Evolutionary conservation across 441 rosid genomes (phyloP).

Genomic region (Populus hybrid): DNA sequence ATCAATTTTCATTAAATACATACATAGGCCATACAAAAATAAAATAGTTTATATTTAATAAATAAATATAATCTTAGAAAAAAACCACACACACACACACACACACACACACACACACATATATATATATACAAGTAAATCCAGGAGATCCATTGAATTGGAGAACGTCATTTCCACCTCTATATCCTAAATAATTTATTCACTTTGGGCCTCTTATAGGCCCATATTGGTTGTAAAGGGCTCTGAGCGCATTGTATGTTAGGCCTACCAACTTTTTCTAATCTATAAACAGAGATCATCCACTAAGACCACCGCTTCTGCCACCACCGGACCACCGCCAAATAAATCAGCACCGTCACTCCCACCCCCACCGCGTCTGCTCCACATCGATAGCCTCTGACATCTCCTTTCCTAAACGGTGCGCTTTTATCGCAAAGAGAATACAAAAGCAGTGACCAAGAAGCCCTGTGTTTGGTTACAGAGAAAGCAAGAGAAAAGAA

Average conservation of each 20-base stretch:
- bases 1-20: background rate
- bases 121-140: too few relatives aligned
- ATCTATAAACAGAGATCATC: background rate
- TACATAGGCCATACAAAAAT: background rate
- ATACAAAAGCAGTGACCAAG: background rate
- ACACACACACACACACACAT: too few relatives aligned
- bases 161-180: background rate
- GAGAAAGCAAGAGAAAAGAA: constrained; percentile 9
- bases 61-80: too few relatives aligned
- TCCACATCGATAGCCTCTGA: background rate
- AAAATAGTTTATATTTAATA: too few relatives aligned
- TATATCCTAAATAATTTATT: background rate
- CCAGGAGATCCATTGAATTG: background rate
- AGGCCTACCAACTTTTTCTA: background rate
- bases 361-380: background rate
- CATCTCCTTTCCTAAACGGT: background rate
- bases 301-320: background rate
- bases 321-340: background rate
- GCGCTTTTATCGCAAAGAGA: background rate
- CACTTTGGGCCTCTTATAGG: background rate
- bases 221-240: background rate
- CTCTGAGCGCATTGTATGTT: background rate
- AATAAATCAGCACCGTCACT: background rate
- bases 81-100: too few relatives aligned
- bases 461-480: background rate